Conservation (phyloP, 257 asterid genomes). For the Lavandula angustifolia region DNA sequence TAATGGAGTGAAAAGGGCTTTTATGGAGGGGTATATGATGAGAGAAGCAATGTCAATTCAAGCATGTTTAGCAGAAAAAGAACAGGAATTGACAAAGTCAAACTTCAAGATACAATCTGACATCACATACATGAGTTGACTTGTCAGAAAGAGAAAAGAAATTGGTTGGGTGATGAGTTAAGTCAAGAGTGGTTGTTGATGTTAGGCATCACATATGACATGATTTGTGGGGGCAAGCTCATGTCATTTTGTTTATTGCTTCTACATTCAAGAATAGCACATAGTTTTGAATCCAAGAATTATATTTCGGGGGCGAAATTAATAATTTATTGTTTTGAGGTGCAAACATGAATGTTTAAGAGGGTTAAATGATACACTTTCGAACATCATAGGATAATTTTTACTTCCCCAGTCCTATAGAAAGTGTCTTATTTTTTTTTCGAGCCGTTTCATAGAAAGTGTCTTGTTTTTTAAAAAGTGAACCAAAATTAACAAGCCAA, state of each 20-base stretch:
- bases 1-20: background rate
- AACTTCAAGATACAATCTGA: conserved; percentile 7
- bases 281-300: background rate
- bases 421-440: too few species aligned
- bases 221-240: background rate
- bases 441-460: too few species aligned
- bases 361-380: too few species aligned
- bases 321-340: too few species aligned
- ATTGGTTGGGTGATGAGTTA: conserved; percentile 3
- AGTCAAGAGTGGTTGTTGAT: conserved; percentile 19
- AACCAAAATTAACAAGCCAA: too few species aligned
- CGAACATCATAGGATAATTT: too few species aligned
- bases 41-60: conserved; percentile 28
- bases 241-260: background rate
- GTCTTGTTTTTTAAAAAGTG: too few species aligned
- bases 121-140: conserved; percentile 27
- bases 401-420: too few species aligned
- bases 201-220: background rate
- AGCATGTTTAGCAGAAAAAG: background rate
- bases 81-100: conserved; percentile 30
- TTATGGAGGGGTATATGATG: background rate
- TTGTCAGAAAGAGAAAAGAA: conserved; percentile 23
- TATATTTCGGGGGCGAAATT: too few species aligned
- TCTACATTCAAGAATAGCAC: background rate
- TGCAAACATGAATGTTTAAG: too few species aligned